A percentile compares a stretch with the other conserved stretches of the same genome.
phyloP scores from a whole-genome alignment of 495 filamentous ascomycete species.

The Neurospora sp. region DNA sequence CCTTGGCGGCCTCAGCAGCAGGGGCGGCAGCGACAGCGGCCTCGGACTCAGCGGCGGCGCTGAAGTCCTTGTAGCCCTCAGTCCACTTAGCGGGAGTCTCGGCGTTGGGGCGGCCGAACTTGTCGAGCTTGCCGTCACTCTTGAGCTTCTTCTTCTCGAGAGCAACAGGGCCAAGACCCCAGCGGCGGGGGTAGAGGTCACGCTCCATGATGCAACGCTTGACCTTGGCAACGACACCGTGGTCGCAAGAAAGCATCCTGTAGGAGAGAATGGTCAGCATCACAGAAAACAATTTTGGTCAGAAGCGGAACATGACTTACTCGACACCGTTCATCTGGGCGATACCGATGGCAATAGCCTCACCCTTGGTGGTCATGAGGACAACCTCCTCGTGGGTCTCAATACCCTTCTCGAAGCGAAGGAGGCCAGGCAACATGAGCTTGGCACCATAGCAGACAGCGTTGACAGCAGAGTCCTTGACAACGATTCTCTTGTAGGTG shows the following conservation, averaged over 20 bases:
- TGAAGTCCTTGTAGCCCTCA: slow-evolving; percentile 79
- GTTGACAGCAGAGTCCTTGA: slow-evolving; percentile 93
- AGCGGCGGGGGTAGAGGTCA: slow-evolving; percentile 87
- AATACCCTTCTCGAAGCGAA: slow-evolving; percentile 83
- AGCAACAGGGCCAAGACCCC: slow-evolving; percentile 87
- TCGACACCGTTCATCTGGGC: slow-evolving; percentile 61
- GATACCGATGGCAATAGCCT: slow-evolving; percentile 91
- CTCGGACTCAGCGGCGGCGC: slow-evolving; percentile 25
- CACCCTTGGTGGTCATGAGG: slow-evolving; percentile 95
- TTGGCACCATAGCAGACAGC: slow-evolving; percentile 97
- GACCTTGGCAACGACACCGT: slow-evolving; percentile 93
- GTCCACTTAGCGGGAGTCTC: slow-evolving; percentile 88
- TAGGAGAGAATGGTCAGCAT: neutral
- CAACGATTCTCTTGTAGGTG: slow-evolving; percentile 88
- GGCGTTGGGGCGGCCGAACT: slow-evolving; percentile 88
- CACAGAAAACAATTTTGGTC: neutral
- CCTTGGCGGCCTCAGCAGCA: slow-evolving; percentile 8
- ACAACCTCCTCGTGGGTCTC: slow-evolving; percentile 52
- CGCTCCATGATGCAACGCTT: slow-evolving; percentile 98
- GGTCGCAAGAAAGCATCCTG: slow-evolving; percentile 73
- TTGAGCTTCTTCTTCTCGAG: slow-evolving; percentile 98
- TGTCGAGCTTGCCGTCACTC: slow-evolving; percentile 93
- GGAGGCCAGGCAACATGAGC: slow-evolving; percentile 90
- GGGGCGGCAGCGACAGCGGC: slow-evolving; percentile 31
- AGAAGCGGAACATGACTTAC: slow-evolving; percentile 5